These are phyloP conservation scores for Backusella circina DNA, from an alignment of 192 early-diverging fungal genomes.

Conservation along the genomic window DNA sequence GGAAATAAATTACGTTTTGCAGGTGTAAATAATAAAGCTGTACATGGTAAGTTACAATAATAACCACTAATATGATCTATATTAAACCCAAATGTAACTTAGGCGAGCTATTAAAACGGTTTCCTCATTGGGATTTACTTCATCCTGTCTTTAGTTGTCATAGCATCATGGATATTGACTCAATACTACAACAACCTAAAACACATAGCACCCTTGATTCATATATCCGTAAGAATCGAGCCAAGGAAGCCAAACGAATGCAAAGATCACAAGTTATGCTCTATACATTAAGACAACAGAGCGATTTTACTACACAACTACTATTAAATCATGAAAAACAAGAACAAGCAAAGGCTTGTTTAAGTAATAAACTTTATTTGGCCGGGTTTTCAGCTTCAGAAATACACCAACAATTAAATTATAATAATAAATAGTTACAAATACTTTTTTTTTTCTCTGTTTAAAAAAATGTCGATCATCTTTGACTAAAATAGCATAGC, in stretches of 20 bases:
- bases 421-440: neutral
- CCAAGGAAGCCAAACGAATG: slow-evolving; percentile 19
- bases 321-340: neutral
- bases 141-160: neutral
- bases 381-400: neutral
- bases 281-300: slow-evolving; percentile 11
- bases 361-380: neutral
- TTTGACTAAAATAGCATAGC: neutral
- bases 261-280: slow-evolving; percentile 24
- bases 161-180: neutral
- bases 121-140: slow-evolving; percentile 1
- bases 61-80: neutral
- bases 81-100: neutral
- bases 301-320: neutral
- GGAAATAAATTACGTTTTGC: neutral
- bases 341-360: neutral
- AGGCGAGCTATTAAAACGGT: slow-evolving; percentile 7
- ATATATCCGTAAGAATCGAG: slow-evolving; percentile 8
- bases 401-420: slow-evolving; percentile 5
- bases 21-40: neutral
- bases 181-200: neutral
- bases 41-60: slow-evolving; percentile 1
- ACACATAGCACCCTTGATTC: neutral
- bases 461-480: neutral
- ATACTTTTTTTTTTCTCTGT: neutral